Base-by-base conservation (phyloP, 495 filamentous ascomycete species). In the Penicillium diatomitis region DNA sequence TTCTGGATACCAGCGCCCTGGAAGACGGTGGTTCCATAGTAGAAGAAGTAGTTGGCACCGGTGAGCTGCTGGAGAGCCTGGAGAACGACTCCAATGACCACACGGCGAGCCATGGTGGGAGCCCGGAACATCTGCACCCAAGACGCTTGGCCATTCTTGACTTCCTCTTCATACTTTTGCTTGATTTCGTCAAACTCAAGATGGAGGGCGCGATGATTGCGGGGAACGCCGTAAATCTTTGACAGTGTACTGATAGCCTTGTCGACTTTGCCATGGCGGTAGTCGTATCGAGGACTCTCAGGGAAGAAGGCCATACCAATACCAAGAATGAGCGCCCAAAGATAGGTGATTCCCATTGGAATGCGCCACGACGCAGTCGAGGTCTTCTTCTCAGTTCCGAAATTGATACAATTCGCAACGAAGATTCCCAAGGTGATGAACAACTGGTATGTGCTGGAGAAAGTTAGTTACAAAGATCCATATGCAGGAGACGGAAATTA, bases 341-440 rank as follows among this genome's bases (percentile, higher is more conserved):
- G 61, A 54, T 86, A 85, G 3, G 83, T 81, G 32, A 92, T 65
- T 6, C 84, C 88, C 71, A 85, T 86, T n/a, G 87, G 78, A 41
- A 95, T 86, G 30, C 85, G 73, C 85, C 88, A 92, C 20, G 83
- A 81, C 7, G 67, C 71, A 20, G 77, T 69, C 41, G 58, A 48
- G 0, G 39, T 29, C 5, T 50, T 50, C 4, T 52, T 54, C 46
- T 81, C 73, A 4, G 87, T 89, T 31, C 86, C 87, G 52, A 74
- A 91, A 57, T 92, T 88, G 68, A 91, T 80, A 66, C 83, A 83
- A 57, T 88, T 79, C 43, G 86, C 84, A 4, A 82, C 72, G 63
- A 88, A 87, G 57, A 91, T 92, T 32, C 88, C 88, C 36, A 89
- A 68, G 0, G 88, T 91, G 66, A 95, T 86, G 70, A 92, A 89